Evolutionary conservation across 2,329 filamentous ascomycete genomes (phyloP).

Genomic region (Fusarium praegraminearum): DNA sequence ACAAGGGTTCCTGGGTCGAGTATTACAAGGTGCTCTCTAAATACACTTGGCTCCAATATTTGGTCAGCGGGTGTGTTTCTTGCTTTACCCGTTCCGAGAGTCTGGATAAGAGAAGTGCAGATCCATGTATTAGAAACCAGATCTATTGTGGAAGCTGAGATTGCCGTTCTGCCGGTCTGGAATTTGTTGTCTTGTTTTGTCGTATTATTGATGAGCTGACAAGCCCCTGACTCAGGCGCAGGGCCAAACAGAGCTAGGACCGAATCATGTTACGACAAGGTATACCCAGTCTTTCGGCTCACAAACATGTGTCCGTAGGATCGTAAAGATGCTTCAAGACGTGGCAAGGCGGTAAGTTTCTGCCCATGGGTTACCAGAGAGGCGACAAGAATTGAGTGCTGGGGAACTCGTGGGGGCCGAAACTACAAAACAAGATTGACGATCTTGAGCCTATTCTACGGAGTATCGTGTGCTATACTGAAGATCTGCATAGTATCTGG

Average conservation of each 20-base stretch:
- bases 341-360: neutral
- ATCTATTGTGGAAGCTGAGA: conserved; percentile 9
- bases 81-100: neutral
- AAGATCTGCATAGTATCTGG: neutral
- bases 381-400: neutral
- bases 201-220: neutral
- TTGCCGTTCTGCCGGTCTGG: neutral
- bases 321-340: neutral
- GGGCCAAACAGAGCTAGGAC: neutral
- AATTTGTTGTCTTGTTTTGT: neutral
- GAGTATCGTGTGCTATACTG: neutral
- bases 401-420: conserved; percentile 16
- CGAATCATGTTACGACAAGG: neutral
- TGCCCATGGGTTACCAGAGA: neutral
- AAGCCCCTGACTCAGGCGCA: neutral
- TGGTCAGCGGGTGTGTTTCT: neutral
- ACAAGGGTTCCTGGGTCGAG: neutral
- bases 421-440: conserved; percentile 4
- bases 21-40: neutral
- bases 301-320: neutral
- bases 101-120: conserved; percentile 1
- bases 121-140: conserved; percentile 1
- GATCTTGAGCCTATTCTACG: conserved; percentile 9
- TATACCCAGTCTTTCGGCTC: conserved; percentile 3
- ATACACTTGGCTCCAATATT: neutral